These are phyloP conservation scores for Pelargonium myrrhifolium DNA, from an alignment of 441 rosid genomes.

Conservation along the genomic window DNA sequence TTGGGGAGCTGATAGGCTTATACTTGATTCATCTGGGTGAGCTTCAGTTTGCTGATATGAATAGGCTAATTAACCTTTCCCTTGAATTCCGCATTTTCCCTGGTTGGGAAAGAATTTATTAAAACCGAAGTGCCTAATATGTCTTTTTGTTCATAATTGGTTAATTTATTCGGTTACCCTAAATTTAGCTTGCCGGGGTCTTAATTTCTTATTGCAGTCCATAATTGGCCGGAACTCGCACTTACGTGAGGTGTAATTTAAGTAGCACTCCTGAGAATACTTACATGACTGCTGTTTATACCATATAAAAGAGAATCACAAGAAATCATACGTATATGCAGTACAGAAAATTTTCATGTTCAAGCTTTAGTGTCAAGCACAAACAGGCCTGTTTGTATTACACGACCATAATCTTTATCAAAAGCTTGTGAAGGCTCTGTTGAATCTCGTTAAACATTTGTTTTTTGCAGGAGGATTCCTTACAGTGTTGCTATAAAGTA, in stretches of 20 bases:
- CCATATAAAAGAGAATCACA: too few relatives aligned
- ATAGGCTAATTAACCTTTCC: not conserved
- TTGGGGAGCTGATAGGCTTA: constrained; percentile 96
- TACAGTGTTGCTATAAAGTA: constrained; percentile 66
- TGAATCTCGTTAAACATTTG: not conserved
- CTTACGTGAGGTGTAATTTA: not conserved
- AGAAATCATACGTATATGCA: not conserved
- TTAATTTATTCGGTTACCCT: not conserved
- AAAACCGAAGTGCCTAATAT: not conserved
- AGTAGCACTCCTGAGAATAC: not conserved
- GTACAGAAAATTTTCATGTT: not conserved
- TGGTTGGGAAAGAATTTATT: not conserved
- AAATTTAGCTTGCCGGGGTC: not conserved
- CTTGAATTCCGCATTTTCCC: not conserved
- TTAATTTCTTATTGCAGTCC: not conserved
- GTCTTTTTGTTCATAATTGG: not conserved
- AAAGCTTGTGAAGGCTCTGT: not conserved
- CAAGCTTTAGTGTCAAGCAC: not conserved
- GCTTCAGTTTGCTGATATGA: not conserved
- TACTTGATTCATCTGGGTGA: constrained; percentile 91
- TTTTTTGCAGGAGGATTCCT: constrained; percentile 71
- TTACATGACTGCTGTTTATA: not conserved
- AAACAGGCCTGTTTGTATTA: not conserved
- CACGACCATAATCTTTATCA: not conserved
- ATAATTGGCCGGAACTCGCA: not conserved